Base-by-base conservation (phyloP, 306 rosid species). In the Bauhinia variegata region DNA sequence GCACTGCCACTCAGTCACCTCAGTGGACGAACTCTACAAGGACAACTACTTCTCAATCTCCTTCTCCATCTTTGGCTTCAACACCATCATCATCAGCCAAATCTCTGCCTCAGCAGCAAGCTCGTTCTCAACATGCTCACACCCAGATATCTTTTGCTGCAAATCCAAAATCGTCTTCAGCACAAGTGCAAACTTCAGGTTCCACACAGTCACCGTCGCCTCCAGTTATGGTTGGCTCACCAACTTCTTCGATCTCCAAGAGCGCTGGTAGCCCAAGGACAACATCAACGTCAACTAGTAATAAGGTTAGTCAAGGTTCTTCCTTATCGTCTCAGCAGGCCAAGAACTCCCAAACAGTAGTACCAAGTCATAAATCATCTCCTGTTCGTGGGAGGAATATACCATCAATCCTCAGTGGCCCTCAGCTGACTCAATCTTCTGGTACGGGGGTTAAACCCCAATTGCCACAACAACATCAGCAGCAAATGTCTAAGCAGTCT, bases 181-280 rank as follows among this genome's bases (percentile, higher is more conserved):
- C 80, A 15, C 95, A 78, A 61, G 91, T 85, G 63, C 83, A 84
- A 65, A 78, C 96, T 59, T 69, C 81, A 61, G 76, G 78, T 54
- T 68, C 84, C 65, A 79, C 71, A 44, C 98, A 89, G 75, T 82
- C 97, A 5, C 84, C 95, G 34, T 90, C 99, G 37, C 91, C 88
- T 46, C 91, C 87, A 6, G 74, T 86, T 38, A 80, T 88, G 91
- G 95, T 80, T 48, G 91, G 90, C 41, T 90, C 96, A 15, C 97
- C 97, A 34, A 74, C 87, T 34, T 91, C 96, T 11, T 86, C 98
- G 2, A 76, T 89, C 77, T 86, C 97, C 0, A 93, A 88, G 68
- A 78, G 95, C 63, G 89, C 91, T 17, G 91, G 97, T 68, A 95
- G 97, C 84, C 97, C 99, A 11, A 83, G 96, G 78, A 85, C 93